Conservation (phyloP, 2,329 filamentous ascomycete species). For the Coniochaeta hoffmannii region DNA sequence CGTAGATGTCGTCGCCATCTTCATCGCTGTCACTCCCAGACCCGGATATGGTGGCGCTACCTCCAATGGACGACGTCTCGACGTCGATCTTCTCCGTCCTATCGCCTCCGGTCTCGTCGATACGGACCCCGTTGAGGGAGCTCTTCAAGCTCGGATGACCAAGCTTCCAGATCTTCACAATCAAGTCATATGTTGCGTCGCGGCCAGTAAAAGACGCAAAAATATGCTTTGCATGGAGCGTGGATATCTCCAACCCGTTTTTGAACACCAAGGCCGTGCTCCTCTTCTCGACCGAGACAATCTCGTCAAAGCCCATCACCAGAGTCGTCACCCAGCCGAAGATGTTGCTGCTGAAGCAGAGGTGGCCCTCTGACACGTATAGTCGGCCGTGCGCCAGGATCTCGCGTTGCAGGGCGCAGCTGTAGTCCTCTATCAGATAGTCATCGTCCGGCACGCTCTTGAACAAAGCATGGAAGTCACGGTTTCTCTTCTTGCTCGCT, state of each 20-base stretch:
- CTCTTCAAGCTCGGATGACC: conserved; percentile 88
- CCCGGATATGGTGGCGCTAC: conserved; percentile 46
- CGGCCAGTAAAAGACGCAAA: conserved; percentile 93
- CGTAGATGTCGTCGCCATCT: conserved; percentile 72
- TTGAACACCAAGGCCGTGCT: conserved; percentile 93
- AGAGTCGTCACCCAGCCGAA: conserved; percentile 96
- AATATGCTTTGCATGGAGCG: conserved; percentile 86
- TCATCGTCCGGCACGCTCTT: conserved; percentile 97
- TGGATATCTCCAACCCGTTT: conserved; percentile 95
- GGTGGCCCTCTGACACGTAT: conserved; percentile 93
- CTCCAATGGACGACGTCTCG: conserved; percentile 28
- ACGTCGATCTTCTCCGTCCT: conserved; percentile 78
- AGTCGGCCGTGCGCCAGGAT: conserved; percentile 89
- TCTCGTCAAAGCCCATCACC: conserved; percentile 97
- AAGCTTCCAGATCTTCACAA: conserved; percentile 97
- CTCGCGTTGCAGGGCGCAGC: conserved; percentile 89
- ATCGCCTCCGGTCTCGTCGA: conserved; percentile 78
- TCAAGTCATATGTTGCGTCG: conserved; percentile 93
- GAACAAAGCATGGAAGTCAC: conserved; percentile 89
- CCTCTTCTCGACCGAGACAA: conserved; percentile 94
- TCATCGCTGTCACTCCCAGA: conserved; percentile 60
- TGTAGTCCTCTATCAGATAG: conserved; percentile 97
- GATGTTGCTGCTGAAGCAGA: conserved; percentile 99
- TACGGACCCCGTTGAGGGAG: conserved; percentile 77
- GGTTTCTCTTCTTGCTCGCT: conserved; percentile 90